Percentiles rank a stretch among this genome's conserved stretches.
Evolutionary conservation across 805 yeast species (phyloP).

Genomic region (Cyberlindnera americana): DNA sequence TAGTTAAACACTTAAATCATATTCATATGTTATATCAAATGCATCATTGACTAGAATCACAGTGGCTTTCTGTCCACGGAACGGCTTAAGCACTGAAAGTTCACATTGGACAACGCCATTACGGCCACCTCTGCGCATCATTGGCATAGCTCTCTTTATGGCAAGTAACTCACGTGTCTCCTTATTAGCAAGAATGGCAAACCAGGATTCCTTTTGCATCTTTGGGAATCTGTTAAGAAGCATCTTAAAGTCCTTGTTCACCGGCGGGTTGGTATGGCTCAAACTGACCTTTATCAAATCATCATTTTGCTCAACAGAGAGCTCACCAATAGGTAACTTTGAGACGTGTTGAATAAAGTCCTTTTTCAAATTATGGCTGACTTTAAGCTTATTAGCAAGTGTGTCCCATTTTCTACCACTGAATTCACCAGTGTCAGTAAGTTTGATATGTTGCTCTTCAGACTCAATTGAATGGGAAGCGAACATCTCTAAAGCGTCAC

Average conservation of each 20-base stretch:
- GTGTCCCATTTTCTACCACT: slow-evolving; percentile 38
- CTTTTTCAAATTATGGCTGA: slow-evolving; percentile 38
- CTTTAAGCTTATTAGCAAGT: slow-evolving; percentile 32
- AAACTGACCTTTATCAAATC: slow-evolving; percentile 43
- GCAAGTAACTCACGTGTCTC: slow-evolving; percentile 52
- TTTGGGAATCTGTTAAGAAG: slow-evolving; percentile 84
- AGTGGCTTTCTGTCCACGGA: slow-evolving; percentile 42
- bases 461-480: not conserved
- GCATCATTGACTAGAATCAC: slow-evolving; percentile 65
- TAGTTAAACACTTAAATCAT: slow-evolving; percentile 16
- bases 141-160: slow-evolving; percentile 75
- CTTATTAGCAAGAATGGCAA: slow-evolving; percentile 56
- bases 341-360: slow-evolving; percentile 52
- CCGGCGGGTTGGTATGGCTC: slow-evolving; percentile 45
- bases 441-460: slow-evolving; percentile 1
- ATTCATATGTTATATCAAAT: slow-evolving; percentile 47
- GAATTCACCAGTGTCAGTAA: slow-evolving; percentile 22
- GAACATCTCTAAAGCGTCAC: slow-evolving; percentile 15
- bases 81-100: slow-evolving; percentile 46
- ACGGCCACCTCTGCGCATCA: slow-evolving; percentile 24
- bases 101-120: slow-evolving; percentile 35
- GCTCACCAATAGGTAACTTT: slow-evolving; percentile 60
- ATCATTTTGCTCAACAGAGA: slow-evolving; percentile 35
- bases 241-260: slow-evolving; percentile 58
- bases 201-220: slow-evolving; percentile 92